A percentile compares a stretch with the other conserved stretches of the same genome.
These are phyloP conservation scores for Hyphodiscus sp. DNA, from an alignment of 2,329 filamentous ascomycete genomes.

Conservation along the genomic window DNA sequence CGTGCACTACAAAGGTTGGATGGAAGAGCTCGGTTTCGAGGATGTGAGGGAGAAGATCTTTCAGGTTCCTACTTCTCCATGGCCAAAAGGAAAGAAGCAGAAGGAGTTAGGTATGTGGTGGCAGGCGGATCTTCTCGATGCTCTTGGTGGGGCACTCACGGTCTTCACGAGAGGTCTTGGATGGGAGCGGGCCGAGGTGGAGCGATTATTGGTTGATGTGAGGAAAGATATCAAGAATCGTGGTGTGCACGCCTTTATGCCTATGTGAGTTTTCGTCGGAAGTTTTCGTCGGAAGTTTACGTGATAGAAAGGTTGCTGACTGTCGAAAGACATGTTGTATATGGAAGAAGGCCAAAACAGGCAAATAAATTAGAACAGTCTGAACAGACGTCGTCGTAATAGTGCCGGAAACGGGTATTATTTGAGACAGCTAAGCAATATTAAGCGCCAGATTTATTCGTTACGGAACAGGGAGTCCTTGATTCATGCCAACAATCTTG, in stretches of 20 bases:
- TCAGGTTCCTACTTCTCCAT: conserved; percentile 19
- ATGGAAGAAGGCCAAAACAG: no score
- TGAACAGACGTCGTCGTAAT: no score
- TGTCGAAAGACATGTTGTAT: no score
- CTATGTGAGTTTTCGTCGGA: conserved; percentile 11
- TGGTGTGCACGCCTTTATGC: conserved; percentile 8
- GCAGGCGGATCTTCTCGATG: conserved; percentile 11
- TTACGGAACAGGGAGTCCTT: no score
- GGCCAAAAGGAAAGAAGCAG: conserved; percentile 19
- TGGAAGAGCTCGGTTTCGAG: conserved; percentile 19
- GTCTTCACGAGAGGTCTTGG: conserved; percentile 18
- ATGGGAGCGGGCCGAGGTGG: conserved; percentile 22
- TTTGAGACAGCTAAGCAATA: no score
- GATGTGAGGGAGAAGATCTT: conserved; percentile 21
- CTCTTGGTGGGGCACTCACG: conserved; percentile 4
- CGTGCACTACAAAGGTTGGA: conserved; percentile 19
- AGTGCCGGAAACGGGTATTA: no score
- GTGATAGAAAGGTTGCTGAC: no score
- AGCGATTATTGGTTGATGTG: conserved; percentile 18
- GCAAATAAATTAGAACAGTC: no score
- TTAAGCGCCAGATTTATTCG: no score
- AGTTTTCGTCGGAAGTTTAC: no score
- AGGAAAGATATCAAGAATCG: conserved; percentile 11
- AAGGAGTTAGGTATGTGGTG: conserved; percentile 18
- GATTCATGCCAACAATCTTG: no score